Percentiles rank a stretch among this genome's conserved stretches.
Conservation (phyloP, 2,329 filamentous ascomycete species). For the Decorospora gaudefroyi region DNA sequence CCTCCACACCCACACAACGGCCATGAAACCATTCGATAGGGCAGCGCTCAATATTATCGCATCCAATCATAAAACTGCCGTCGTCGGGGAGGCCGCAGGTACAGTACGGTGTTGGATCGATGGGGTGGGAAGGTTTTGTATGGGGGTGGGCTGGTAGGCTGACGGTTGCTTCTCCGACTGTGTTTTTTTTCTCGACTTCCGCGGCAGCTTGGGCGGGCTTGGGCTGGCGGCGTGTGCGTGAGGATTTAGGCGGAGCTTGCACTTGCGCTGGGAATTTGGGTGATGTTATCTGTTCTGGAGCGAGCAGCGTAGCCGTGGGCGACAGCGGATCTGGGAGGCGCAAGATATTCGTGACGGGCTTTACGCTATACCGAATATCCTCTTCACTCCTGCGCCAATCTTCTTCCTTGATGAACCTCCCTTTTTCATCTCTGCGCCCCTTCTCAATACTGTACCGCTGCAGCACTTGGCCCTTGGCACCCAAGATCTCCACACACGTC, state of each 20-base stretch:
- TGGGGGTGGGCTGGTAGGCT: not conserved
- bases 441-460: constrained; percentile 5
- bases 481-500: constrained; percentile 5
- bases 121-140: not conserved
- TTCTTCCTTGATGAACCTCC: constrained; percentile 1
- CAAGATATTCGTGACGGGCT: no score
- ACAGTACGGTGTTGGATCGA: not conserved
- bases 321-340: no score
- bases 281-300: no score
- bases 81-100: constrained; percentile 10
- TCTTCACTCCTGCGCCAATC: not conserved
- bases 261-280: not conserved
- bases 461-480: not conserved
- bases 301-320: no score
- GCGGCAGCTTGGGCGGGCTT: not conserved
- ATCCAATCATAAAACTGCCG: constrained; percentile 9
- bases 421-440: not conserved
- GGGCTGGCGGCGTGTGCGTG: not conserved
- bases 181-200: not conserved
- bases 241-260: not conserved
- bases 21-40: constrained; percentile 11
- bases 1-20: constrained; percentile 5
- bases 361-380: no score
- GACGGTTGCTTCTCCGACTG: no score
- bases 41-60: constrained; percentile 10